Conservation (phyloP, 495 filamentous ascomycete species). For the Aspergillus nidulans region DNA sequence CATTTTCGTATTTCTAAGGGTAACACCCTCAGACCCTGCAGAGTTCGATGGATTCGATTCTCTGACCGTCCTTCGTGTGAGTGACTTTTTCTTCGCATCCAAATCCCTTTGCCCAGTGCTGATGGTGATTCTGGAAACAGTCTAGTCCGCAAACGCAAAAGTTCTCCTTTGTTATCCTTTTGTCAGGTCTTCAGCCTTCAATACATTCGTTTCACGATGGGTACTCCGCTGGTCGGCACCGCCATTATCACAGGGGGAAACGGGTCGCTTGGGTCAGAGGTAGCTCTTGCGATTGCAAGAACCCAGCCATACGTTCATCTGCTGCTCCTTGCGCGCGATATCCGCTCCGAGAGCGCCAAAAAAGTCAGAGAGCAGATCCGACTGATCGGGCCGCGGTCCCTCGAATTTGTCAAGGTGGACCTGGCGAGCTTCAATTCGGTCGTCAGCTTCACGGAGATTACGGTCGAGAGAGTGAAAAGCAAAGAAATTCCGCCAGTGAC, state of each 20-base stretch:
- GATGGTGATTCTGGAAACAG: neutral
- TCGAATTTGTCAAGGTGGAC: conserved; percentile 34
- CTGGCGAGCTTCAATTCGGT: conserved; percentile 34
- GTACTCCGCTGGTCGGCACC: conserved; percentile 35
- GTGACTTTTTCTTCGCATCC: neutral
- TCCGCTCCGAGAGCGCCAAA: conserved; percentile 28
- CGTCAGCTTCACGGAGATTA: conserved; percentile 27
- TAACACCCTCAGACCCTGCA: neutral
- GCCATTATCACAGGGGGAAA: conserved; percentile 42
- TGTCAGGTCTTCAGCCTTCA: neutral
- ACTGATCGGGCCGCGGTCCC: conserved; percentile 35
- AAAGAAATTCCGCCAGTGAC: conserved; percentile 38
- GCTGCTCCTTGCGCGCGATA: conserved; percentile 33
- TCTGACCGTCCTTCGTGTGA: neutral
- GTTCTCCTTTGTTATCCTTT: neutral
- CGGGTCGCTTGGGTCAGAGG: conserved; percentile 36
- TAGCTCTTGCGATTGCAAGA: conserved; percentile 38
- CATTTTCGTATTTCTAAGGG: neutral
- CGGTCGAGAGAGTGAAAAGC: conserved; percentile 33
- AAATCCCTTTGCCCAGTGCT: neutral
- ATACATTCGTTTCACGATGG: conserved; percentile 19
- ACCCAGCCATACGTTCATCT: conserved; percentile 37
- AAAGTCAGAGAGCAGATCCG: conserved; percentile 28
- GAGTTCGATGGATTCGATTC: neutral
- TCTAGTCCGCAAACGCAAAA: neutral